Evolutionary conservation across 768 basidiomycete species (phyloP), one percentile per base, ranked within the genome.

Genomic region (Rhizopogon sp.): DNA sequence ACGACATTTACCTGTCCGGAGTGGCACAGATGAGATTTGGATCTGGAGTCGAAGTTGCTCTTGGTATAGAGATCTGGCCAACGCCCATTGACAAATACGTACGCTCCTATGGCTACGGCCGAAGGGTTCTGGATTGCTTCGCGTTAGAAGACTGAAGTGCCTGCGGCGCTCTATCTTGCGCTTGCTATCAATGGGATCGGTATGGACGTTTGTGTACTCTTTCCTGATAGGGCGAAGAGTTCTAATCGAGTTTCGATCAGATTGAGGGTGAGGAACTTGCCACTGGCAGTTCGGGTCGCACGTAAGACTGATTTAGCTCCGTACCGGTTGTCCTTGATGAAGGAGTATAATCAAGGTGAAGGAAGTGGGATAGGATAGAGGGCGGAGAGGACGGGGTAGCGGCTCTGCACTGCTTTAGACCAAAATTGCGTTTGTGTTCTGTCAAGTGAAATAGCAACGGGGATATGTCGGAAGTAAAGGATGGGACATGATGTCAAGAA

Each of bases 211-310:
- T 8, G 17, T 6, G 13, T 22, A 13, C 22, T 25, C 1, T 22
- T 49, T 22, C 47, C 47, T 37, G 20, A 37, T 37, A 9, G 16
- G 47, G 47, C 1, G 22, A 2, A 3, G 9, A 3, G 7, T 37
- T 49, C 33, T 37, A 49, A 37, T 22, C 20, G 47, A 37, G 20
- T 37, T 49, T 49, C 47, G 47, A 49, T 49, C 47, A 49, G 47
- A 49, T 49, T 37, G 35, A 49, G 47, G 35, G 47, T 49, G 47
- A 49, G 46, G 46, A 49, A 47, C 7, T 47, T 33, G 46, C 25
- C 25, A 25, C 25, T 45, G 44, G 44, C 44, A 47, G 35, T 37
- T 37, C 5, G 35, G 33, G 35, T 49, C 47, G 47, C 47, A 49
- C 47, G 47, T 37, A 49, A 49, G 47, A 49, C 47, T 37, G 22